phyloP scores from a whole-genome alignment of 805 yeast species.

The Candida coleopterorum region DNA sequence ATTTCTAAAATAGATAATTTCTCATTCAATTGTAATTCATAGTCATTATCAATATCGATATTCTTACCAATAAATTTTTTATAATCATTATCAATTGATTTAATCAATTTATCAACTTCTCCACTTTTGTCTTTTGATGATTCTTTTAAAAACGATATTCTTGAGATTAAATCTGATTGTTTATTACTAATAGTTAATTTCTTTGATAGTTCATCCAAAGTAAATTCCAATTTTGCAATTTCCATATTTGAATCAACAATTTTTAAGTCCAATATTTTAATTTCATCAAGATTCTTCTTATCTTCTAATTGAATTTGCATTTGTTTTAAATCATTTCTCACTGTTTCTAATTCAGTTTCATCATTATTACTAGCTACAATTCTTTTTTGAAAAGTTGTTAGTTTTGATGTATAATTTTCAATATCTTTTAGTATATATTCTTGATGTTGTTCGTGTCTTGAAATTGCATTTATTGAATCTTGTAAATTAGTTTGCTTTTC shows the following conservation, averaged over 20 bases:
- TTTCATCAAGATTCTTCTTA: slow-evolving; percentile 13
- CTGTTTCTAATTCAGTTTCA: slow-evolving; percentile 43
- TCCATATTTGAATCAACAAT: slow-evolving; percentile 35
- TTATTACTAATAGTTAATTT: slow-evolving; percentile 48
- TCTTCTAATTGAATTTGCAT: slow-evolving; percentile 31
- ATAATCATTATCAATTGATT: slow-evolving; percentile 18
- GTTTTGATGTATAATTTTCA: slow-evolving; percentile 27
- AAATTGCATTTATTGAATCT: slow-evolving; percentile 17
- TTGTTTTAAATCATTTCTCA: slow-evolving; percentile 36
- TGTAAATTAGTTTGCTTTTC: slow-evolving; percentile 13
- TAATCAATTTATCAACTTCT: slow-evolving; percentile 23
- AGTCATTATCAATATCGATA: slow-evolving; percentile 11
- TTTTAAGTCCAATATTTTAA: slow-evolving; percentile 14
- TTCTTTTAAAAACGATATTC: slow-evolving; percentile 41
- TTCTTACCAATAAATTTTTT: slow-evolving; percentile 11
- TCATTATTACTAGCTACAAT: slow-evolving; percentile 33
- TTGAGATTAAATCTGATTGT: slow-evolving; percentile 57
- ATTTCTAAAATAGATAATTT: slow-evolving; percentile 7
- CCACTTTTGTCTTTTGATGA: slow-evolving; percentile 27
- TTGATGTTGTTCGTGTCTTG: slow-evolving; percentile 40
- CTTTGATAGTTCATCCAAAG: slow-evolving; percentile 48
- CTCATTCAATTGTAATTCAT: slow-evolving; percentile 7
- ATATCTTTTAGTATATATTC: slow-evolving; percentile 41
- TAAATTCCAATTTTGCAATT: slow-evolving; percentile 26
- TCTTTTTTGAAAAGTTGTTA: slow-evolving; percentile 31